Base-by-base conservation (phyloP, 2,329 filamentous ascomycete species). In the Monilinia fructigena region DNA sequence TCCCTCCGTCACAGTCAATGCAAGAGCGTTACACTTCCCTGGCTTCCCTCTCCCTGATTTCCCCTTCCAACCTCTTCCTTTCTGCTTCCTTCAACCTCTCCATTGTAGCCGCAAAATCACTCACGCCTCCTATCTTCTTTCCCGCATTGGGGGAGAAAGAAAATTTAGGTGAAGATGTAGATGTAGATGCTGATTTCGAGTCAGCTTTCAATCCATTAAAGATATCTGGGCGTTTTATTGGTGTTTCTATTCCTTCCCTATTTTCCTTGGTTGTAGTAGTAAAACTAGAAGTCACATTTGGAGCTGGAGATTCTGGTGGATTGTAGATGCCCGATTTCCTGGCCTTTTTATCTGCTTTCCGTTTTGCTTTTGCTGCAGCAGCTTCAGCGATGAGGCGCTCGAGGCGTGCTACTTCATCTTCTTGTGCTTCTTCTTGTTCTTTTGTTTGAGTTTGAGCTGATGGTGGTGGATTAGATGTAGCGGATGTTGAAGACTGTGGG, bases 71-170 rank as follows among this genome's bases (percentile, higher is more conserved):
- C 42, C 79, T 79, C 70, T 79, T 80, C 66, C 79, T 81, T 74
- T 87, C 84, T 31, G 84, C 84, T 66, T 82, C 85, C 70, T 83
- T 83, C 52, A 88, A 70, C 66, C 84, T 80, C 68, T 83, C 86
- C 77, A 86, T 80, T 1, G 82, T 86, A 56, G 77, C 74, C 45
- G 79, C 73, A 66, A 76, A 75, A 62, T 76, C 74, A 52, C 70
- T 74, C 69, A 70, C 71, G 59, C 70, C 71, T 14, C 70, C 70
- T 55, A 70, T 70, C 16, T 71, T 71, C 55, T 71, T 74, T 11
- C 70, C 66, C 14, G 70, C 72, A 55, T 54, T 70, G 11, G 71
- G 73, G 63, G 69, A 76, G 66, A 75, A 76, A 14, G 75, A 73
- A 66, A 74, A 76, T 69, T 74, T 75, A 20, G 75, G 70, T 69